These are phyloP conservation scores for Ophiocordyceps camponoti-floridani DNA, from an alignment of 2,329 filamentous ascomycete species.

Conservation along the genomic window DNA sequence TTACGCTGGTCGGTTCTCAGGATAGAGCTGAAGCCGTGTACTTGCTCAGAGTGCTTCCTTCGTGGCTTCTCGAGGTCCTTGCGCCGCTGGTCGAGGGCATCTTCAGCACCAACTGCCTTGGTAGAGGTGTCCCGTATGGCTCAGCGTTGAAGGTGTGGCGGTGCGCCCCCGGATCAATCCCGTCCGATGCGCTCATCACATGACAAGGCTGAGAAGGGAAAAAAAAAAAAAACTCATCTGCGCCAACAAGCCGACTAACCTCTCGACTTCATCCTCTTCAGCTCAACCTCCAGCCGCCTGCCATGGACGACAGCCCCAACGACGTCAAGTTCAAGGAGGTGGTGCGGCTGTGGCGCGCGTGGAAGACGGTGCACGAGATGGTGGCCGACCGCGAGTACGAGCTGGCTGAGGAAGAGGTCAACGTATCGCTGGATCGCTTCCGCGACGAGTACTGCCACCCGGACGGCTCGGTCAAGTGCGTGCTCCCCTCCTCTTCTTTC, in stretches of 20 bases:
- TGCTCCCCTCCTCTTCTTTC: neutral
- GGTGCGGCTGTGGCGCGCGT: constrained; percentile 76
- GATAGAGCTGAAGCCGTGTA: too few relatives aligned
- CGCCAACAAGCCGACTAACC: neutral
- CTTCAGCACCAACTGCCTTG: too few relatives aligned
- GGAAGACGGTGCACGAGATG: constrained; percentile 91
- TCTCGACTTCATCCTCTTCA: constrained; percentile 1
- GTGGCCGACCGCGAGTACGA: constrained; percentile 84
- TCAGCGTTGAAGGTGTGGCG: too few relatives aligned
- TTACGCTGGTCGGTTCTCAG: too few relatives aligned
- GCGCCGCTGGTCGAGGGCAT: too few relatives aligned
- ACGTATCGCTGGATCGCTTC: constrained; percentile 73
- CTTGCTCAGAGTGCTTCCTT: too few relatives aligned
- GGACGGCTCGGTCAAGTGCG: constrained; percentile 63
- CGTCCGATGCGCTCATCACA: too few relatives aligned
- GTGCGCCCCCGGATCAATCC: too few relatives aligned
- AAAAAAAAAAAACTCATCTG: too few relatives aligned
- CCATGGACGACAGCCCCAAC: constrained; percentile 24
- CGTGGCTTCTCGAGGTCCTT: too few relatives aligned
- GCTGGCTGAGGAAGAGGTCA: constrained; percentile 74
- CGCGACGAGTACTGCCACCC: constrained; percentile 50
- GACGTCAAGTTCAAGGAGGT: constrained; percentile 33
- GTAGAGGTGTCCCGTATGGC: too few relatives aligned
- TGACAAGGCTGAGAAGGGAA: neutral
- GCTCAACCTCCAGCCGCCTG: neutral